Evolutionary conservation across 2,329 filamentous ascomycete species (phyloP), one percentile per base, ranked within the genome.

Genomic region (Pseudocercospora fuligena): DNA sequence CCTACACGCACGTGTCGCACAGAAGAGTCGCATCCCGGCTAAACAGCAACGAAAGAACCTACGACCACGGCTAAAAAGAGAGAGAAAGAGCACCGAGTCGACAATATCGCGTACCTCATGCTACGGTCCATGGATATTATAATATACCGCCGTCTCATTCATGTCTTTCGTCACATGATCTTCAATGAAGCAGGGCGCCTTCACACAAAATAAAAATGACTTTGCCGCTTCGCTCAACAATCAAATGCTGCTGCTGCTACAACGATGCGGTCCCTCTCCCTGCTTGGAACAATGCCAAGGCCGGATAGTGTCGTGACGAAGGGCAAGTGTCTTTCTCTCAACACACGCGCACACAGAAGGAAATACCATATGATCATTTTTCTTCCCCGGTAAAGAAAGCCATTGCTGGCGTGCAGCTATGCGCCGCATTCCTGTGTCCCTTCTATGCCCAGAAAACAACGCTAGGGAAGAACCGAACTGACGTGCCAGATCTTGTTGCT

Each of bases 401-500:
- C 77, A 78, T 79, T 74, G 77, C 77, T 79, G 75, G 77, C 77
- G 72, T 71, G 70, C 75, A 76, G 75, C 72, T 67, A 60, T 51
- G 70, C 70, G 70, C 70, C 70, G 70, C 70, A 51, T 47, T 43
- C 60, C 64, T 59, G 61, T 60, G 62, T 65, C 60, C 68, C 69
- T 69, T 70, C 67, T 72, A 72, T 69, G 43, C 69, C 68, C 47
- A 60, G 58, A 64, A 69, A 66, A 67, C 60, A 36, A 40, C 31
- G 56, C 56, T 36, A 58, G 56, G 63, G 63, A 61, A 68, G 31
- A 62, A 40, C 60, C 63, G 54, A 66, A 66, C 46, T 62, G 58
- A 67, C 67, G 40, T 65, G 67, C 54, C 25, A 66, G 58, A 43
- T 60, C 33, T 60, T 64, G 60, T 63, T 59, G 53, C 19, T 66